phyloP scores from a whole-genome alignment of 768 basidiomycete genomes.

The Tubosaeta sp. region DNA sequence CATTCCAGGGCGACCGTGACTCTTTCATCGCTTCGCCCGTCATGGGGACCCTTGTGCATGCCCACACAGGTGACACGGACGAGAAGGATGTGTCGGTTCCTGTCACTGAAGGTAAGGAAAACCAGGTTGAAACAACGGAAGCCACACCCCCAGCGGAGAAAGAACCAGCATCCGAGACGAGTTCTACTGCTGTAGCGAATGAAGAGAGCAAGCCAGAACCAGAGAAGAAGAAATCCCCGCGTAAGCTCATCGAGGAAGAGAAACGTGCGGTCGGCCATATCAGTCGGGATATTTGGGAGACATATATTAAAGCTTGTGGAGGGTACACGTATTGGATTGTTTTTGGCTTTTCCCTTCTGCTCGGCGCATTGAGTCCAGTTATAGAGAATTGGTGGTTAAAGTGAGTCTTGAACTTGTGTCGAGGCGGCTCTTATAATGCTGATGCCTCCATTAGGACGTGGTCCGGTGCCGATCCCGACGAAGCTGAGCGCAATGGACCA shows the following conservation, averaged over 20 bases:
- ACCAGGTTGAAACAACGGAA: conserved; percentile 8
- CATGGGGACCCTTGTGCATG: conserved; percentile 63
- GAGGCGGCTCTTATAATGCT: conserved; percentile 13
- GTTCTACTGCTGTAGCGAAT: conserved; percentile 38
- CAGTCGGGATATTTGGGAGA: conserved; percentile 58
- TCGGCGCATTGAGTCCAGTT: conserved; percentile 63
- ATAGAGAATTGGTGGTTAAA: conserved; percentile 70
- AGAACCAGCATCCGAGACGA: conserved; percentile 37
- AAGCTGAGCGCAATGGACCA: conserved; percentile 39
- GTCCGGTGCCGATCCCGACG: conserved; percentile 47
- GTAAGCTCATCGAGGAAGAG: conserved; percentile 85
- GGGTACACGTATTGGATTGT: conserved; percentile 51
- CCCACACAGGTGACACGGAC: conserved; percentile 37
- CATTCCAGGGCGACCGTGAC: conserved; percentile 64
- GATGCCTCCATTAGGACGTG: conserved; percentile 41
- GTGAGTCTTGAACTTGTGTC: conserved; percentile 24
- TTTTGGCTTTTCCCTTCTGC: conserved; percentile 48
- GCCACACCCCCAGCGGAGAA: conserved; percentile 20
- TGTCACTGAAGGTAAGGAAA: conserved; percentile 4
- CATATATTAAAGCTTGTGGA: conserved; percentile 51
- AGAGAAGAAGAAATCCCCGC: conserved; percentile 56
- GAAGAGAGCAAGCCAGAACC: conserved; percentile 35
- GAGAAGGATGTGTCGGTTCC: conserved; percentile 38
- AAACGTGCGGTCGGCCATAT: conserved; percentile 74
- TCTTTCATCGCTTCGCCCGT: conserved; percentile 66